Base-by-base conservation (phyloP, 2,329 filamentous ascomycete species). In the Teratosphaeria gauchensis region DNA sequence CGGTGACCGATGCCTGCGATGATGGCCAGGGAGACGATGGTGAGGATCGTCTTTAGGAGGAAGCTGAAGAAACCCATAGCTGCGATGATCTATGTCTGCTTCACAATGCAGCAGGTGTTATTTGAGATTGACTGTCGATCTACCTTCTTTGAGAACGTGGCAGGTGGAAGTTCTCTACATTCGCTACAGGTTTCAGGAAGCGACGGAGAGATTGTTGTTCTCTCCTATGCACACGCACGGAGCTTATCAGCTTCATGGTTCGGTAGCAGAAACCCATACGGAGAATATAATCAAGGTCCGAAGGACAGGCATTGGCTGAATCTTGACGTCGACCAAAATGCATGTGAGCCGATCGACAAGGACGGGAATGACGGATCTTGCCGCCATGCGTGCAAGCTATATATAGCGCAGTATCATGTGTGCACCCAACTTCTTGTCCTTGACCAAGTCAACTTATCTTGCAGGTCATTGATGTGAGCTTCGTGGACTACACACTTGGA, bases 1-100 rank as follows among this genome's bases (percentile, higher is more conserved):
- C 77, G 76, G 16, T 75, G 71, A 16, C 71, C 62, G 7, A 67
- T 60, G 30, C 68, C 65, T 9, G 73, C 65, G 58, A 75, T 35
- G 59, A 72, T 59, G 35, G 74, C 69, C 51, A 70, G 56, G 9
- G 58, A 54, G 57, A 74, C 61, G 57, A 71, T 56, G 12, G 73
- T 48, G n/a, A 35, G 46, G 16, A 48, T 2, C 21, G 42, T 42
- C 19, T 42, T 56, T 4, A 64, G 67, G 59, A 75, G 64, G 56
- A 70, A 66, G 57, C 71, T 67, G 59, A 56, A 33, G 53, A 58
- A 30, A 9, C 48, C 57, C 57, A 58, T 58, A n/a, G 6, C 51
- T 16, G 11, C 11, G 5, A 16, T 42, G 12, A 5, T 28, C 11
- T n/a, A 38, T 30, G 51, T 30, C n/a, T 53, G 51, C 24, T 51